Percentiles rank a stretch among this genome's conserved stretches.
Conservation (phyloP, 139 green algal species). For the Ostreobium quekettii region DNA sequence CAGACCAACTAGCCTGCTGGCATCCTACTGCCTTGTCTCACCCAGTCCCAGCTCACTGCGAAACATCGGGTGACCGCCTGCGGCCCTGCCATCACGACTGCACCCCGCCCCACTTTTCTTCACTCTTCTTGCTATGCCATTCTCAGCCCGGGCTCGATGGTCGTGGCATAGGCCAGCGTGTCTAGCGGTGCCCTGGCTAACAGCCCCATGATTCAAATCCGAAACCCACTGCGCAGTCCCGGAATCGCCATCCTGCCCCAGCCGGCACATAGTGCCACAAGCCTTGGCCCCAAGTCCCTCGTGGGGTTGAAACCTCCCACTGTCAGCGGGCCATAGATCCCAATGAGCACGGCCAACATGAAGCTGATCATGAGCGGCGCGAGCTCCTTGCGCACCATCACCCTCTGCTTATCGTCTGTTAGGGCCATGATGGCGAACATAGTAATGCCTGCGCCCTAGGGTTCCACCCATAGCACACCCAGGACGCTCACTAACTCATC, state of each 20-base stretch:
- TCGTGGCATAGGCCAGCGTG: neutral
- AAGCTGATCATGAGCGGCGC: conserved; percentile 1
- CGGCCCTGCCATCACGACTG: too few relatives aligned
- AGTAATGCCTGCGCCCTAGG: neutral
- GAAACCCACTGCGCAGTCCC: neutral
- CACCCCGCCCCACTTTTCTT: too few relatives aligned
- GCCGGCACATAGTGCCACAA: neutral
- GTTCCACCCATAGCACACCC: neutral
- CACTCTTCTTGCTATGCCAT: too few relatives aligned
- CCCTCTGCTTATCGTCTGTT: neutral
- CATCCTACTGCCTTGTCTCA: too few relatives aligned
- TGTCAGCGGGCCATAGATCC: conserved; percentile 5
- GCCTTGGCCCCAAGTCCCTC: conserved; percentile 1
- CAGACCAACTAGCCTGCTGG: too few relatives aligned
- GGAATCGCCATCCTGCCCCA: conserved; percentile 4
- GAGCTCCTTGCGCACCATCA: neutral
- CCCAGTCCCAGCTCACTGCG: too few relatives aligned
- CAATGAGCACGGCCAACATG: neutral
- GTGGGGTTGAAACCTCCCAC: neutral
- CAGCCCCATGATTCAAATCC: conserved; percentile 4
- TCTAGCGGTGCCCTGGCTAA: neutral
- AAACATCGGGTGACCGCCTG: too few relatives aligned
- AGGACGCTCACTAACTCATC: neutral
- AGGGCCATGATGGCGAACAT: conserved; percentile 4
- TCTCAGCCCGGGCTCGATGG: neutral